Base-by-base conservation (phyloP, 148 eudicot genomes). In the Rhododendron mucronatum region DNA sequence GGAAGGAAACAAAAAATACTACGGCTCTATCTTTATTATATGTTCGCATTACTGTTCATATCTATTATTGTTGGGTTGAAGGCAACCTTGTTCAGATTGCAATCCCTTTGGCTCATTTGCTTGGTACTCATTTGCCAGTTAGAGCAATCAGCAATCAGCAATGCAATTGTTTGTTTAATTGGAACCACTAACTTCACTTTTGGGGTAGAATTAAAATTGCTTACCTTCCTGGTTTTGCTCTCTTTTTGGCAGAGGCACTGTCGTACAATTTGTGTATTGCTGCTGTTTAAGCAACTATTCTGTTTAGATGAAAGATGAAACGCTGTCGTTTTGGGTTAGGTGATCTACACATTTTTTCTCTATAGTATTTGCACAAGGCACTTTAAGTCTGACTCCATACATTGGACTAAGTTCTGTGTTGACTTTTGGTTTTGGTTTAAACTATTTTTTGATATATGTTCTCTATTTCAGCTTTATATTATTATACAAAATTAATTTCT, bases 401-500 rank as follows among this genome's bases (percentile, higher is more conserved):
- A 80, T 83, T 63, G 80, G 63, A 51, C 59, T 51, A n/a, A 88
- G 75, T 85, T 74, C 67, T 26, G 23, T 75, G 51, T 2, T 83
- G 82, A 15, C 35, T 30, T 12, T 41, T 80, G 75, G 48, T 13
- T 67, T 50, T 81, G 15, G 23, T 51, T 80, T 33, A 71, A 57
- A 28, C 81, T 67, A 3, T 26, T 79, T 7, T 78, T 57, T 30
- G 2, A 26, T 14, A 13, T 28, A 44, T 59, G 53, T 59, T 82
- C 30, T 81, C 41, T 41, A 37, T 30, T 12, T 78, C 53, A 77
- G 45, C 44, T 81, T 82, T 75, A 6, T 37, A 59, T 61, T 37
- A 59, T 61, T 37, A 26, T 11, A 26, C 71, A 12, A 3, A 86
- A 26, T 2, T 61, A 50, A 51, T 69, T 55, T 7, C 57, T 82